phyloP scores from a whole-genome alignment of 768 basidiomycete genomes.

The Gyrodon lividus region DNA sequence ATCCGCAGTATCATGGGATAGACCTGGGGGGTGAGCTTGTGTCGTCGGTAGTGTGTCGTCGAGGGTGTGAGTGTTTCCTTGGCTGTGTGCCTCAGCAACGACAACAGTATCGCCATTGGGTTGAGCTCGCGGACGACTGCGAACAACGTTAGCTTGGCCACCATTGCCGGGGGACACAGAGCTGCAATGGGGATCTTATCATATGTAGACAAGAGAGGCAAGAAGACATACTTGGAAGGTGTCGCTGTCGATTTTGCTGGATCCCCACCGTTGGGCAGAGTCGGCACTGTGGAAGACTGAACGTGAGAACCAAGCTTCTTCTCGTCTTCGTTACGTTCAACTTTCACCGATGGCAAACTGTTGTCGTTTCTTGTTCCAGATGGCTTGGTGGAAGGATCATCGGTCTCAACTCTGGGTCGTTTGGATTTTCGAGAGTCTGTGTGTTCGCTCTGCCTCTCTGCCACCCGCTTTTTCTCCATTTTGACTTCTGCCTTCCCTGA shows the following conservation, averaged over 20 bases:
- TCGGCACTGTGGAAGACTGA: neutral
- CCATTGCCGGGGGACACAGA: neutral
- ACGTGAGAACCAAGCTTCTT: neutral
- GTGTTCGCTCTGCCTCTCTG: neutral
- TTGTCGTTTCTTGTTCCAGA: neutral
- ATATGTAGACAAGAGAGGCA: neutral
- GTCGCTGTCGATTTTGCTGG: neutral
- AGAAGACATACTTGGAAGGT: neutral
- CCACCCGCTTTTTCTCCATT: neutral
- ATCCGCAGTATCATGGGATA: neutral
- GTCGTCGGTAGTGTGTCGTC: neutral
- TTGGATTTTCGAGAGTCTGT: neutral
- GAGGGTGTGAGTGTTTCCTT: neutral
- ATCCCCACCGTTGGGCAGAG: neutral
- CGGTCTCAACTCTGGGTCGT: neutral
- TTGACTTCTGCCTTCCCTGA: neutral
- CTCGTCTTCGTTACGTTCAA: neutral
- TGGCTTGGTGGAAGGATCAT: neutral
- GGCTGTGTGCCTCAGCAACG: too few relatives aligned
- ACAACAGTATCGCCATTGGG: too few relatives aligned
- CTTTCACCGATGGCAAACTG: neutral
- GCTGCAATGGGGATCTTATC: neutral
- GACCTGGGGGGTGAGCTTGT: neutral
- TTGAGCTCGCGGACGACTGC: too few relatives aligned
- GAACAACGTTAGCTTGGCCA: too few relatives aligned